Evolutionary conservation across 2,329 filamentous ascomycete species (phyloP), one percentile per base, ranked within the genome.

Genomic region (Aspergillus neotritici): DNA sequence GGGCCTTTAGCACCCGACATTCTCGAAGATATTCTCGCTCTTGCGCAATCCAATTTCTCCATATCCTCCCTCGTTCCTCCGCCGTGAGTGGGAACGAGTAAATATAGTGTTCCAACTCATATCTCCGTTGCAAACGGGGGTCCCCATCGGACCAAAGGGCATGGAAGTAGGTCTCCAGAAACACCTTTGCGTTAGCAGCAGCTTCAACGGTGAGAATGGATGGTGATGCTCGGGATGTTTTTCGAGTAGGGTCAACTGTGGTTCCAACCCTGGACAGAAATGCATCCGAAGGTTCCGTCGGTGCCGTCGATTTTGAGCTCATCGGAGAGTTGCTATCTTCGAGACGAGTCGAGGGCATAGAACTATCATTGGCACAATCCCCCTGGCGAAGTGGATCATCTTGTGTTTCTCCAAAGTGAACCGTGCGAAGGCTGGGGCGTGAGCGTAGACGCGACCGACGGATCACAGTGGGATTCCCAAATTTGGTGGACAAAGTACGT

Each of bases 161-260:
- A 54, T 90, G 84, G 69, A 86, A 96, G 56, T 90, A 80, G 0
- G 82, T 87, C 64, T 97, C 93, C 8, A 97, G 76, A 55, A 82
- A 94, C 14, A 94, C 80, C 63, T 94, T 96, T 34, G 87, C 84
- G 0, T 87, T 84, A 0, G 88, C 82, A 3, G 83, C 79, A 47
- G 78, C 81, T 67, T 97, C 91, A 0, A 88, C 83, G 0, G 89
- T 94, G 11, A 64, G 40, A 37, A 70, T 66, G 3, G 67, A 67
- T 1, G 66, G 62, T 6, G 52, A 37, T 4, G 31, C 31, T 12
- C 44, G 29, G 8, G 54, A 44, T 17, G 40, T 40, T 34, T 52
- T 51, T 14, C 46, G 31, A 16, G 50, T 49, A 11, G 46, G 42
- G 13, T 30, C 25, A 11, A 51, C 31, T 13, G 34, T 35, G 10